Conservation (phyloP, 2,329 filamentous ascomycete species). For the Aspergillus brasiliensis region DNA sequence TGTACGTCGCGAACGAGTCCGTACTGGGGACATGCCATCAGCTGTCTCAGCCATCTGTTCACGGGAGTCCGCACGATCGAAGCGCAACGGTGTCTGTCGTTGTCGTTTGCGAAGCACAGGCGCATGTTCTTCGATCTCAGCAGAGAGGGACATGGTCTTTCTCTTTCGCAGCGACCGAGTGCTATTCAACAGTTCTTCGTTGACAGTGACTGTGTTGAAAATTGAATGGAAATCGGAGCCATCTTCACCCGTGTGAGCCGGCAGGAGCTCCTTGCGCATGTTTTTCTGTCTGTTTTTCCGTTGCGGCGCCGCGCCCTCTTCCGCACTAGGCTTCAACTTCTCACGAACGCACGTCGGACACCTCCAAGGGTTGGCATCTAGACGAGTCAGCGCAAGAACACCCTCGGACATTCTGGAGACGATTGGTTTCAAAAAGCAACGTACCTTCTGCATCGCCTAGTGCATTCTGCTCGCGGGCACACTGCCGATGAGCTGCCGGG, state of each 20-base stretch:
- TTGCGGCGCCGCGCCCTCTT: slow-evolving; percentile 25
- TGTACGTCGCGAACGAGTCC: slow-evolving; percentile 61
- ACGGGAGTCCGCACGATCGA: slow-evolving; percentile 24
- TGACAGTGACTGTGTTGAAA: slow-evolving; percentile 71
- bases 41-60: slow-evolving; percentile 24
- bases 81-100: slow-evolving; percentile 34
- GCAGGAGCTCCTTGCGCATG: slow-evolving; percentile 70
- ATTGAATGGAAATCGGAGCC: slow-evolving; percentile 74
- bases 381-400: slow-evolving; percentile 2
- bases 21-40: slow-evolving; percentile 28
- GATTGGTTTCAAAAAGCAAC: background rate
- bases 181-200: slow-evolving; percentile 74
- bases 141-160: slow-evolving; percentile 77
- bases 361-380: slow-evolving; percentile 63
- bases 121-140: slow-evolving; percentile 55
- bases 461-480: slow-evolving; percentile 72
- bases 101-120: slow-evolving; percentile 53
- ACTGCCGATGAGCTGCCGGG: slow-evolving; percentile 82
- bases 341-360: slow-evolving; percentile 59
- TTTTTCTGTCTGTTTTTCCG: slow-evolving; percentile 65
- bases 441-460: slow-evolving; percentile 66
- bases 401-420: background rate
- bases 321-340: slow-evolving; percentile 37
- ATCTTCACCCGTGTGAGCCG: slow-evolving; percentile 64
- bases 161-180: slow-evolving; percentile 79